Conservation (phyloP, 306 rosid genomes). For the Inga laurina region DNA sequence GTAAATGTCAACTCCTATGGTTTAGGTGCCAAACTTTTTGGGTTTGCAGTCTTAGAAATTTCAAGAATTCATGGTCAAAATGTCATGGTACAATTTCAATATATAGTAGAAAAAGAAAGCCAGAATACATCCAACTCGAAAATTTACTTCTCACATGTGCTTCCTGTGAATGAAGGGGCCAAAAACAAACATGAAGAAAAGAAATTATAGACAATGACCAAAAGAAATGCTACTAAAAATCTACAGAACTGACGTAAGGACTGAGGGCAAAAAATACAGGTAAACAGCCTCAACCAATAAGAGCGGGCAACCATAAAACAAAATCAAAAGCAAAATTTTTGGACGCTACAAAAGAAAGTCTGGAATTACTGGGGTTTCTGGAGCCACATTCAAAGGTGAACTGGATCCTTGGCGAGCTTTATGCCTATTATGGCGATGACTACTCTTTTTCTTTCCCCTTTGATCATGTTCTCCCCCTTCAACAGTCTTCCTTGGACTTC, state of each 20-base stretch:
- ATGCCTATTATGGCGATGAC: constrained; percentile 58
- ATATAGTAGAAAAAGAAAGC: background rate
- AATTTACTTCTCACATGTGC: constrained; percentile 25
- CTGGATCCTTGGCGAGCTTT: constrained; percentile 68
- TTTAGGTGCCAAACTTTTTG: background rate
- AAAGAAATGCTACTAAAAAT: constrained; percentile 36
- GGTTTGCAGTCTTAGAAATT: background rate
- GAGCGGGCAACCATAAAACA: constrained; percentile 29
- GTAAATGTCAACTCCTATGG: background rate
- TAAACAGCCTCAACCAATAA: constrained; percentile 40
- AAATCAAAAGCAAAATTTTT: constrained; percentile 34
- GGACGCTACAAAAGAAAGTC: constrained; percentile 80
- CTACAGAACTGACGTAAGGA: constrained; percentile 42
- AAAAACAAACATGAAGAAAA: constrained; percentile 29
- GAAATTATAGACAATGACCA: constrained; percentile 33
- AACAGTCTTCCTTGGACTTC: constrained; percentile 51
- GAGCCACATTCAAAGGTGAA: constrained; percentile 58
- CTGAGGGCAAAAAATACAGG: constrained; percentile 35
- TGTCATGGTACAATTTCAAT: constrained; percentile 23
- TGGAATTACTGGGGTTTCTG: constrained; percentile 75
- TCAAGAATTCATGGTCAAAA: constrained; percentile 18
- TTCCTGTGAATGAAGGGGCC: constrained; percentile 34
- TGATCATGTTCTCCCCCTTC: constrained; percentile 58
- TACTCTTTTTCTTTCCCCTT: constrained; percentile 64
- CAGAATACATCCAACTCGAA: constrained; percentile 30